Evolutionary conservation across 2,329 filamentous ascomycete genomes (phyloP).

Genomic region (Sporothrix pseudoabietina): DNA sequence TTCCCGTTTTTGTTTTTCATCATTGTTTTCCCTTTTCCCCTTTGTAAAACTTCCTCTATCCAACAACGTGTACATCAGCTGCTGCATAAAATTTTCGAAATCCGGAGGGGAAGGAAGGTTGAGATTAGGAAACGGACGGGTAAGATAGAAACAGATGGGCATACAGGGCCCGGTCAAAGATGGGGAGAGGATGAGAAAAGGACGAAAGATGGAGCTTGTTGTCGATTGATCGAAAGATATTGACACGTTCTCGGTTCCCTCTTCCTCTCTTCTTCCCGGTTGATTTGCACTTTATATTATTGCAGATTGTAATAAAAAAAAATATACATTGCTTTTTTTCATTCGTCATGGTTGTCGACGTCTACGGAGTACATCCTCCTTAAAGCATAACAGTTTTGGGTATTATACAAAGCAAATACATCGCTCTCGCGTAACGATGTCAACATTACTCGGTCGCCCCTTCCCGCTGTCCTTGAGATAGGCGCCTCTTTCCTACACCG

Average conservation of each 20-base stretch:
- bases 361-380: not conserved
- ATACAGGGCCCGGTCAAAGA: constrained; percentile 21
- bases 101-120: not conserved
- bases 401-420: not conserved
- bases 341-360: not conserved
- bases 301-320: constrained; percentile 23
- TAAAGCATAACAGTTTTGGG: not conserved
- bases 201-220: not conserved
- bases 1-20: constrained; percentile 3
- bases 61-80: constrained; percentile 34
- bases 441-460: not conserved
- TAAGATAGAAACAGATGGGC: not conserved
- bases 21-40: constrained; percentile 21
- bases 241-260: not conserved
- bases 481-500: not conserved
- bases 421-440: not conserved
- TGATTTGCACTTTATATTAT: constrained; percentile 19
- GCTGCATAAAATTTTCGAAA: constrained; percentile 31
- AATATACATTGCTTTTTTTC: not conserved
- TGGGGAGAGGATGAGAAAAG: not conserved
- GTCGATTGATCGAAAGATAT: not conserved
- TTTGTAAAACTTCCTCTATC: constrained; percentile 28
- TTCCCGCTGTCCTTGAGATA: not conserved
- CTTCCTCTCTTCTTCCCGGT: not conserved
- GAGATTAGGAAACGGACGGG: not conserved